Conservation (phyloP, 352 stramenopile species). For the Phytophthora capsici region DNA sequence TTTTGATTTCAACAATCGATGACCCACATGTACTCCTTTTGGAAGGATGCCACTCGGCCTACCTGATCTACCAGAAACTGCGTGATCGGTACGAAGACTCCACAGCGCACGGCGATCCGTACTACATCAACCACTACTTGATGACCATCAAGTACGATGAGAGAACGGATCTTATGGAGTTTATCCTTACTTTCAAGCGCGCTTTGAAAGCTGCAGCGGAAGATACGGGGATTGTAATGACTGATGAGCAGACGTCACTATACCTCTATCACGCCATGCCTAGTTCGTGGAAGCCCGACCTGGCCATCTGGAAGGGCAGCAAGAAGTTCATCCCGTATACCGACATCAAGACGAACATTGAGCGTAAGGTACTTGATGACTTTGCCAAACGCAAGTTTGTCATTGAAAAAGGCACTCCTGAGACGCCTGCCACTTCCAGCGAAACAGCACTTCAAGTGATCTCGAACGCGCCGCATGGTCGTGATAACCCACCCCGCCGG, state of each 20-base stretch:
- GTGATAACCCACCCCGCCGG: neutral
- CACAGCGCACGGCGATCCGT: slow-evolving; percentile 20
- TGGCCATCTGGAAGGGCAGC: slow-evolving; percentile 8
- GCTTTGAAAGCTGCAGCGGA: slow-evolving; percentile 5
- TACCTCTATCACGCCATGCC: slow-evolving; percentile 19
- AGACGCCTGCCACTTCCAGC: neutral
- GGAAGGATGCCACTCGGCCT: slow-evolving; percentile 4
- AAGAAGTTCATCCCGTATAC: slow-evolving; percentile 21
- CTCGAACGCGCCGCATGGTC: neutral
- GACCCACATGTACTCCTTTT: slow-evolving; percentile 12
- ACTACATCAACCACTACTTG: slow-evolving; percentile 31
- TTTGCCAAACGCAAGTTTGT: too few species aligned
- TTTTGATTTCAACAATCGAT: slow-evolving; percentile 20
- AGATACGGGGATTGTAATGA: neutral
- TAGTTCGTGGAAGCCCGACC: slow-evolving; percentile 13
- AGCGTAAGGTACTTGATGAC: slow-evolving; percentile 22
- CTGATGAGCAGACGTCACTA: slow-evolving; percentile 14
- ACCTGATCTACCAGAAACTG: slow-evolving; percentile 21
- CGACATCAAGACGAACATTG: slow-evolving; percentile 19
- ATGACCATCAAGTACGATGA: slow-evolving; percentile 31
- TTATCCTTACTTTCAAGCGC: slow-evolving; percentile 16
- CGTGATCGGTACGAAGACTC: slow-evolving; percentile 21
- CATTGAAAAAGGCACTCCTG: slow-evolving; percentile 9
- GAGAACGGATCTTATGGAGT: slow-evolving; percentile 17
- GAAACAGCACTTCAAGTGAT: slow-evolving; percentile 5